Evolutionary conservation across 169 alveolate genomes (phyloP), one percentile per base, ranked within the genome.

Genomic region (Plasmodium coatneyi): DNA sequence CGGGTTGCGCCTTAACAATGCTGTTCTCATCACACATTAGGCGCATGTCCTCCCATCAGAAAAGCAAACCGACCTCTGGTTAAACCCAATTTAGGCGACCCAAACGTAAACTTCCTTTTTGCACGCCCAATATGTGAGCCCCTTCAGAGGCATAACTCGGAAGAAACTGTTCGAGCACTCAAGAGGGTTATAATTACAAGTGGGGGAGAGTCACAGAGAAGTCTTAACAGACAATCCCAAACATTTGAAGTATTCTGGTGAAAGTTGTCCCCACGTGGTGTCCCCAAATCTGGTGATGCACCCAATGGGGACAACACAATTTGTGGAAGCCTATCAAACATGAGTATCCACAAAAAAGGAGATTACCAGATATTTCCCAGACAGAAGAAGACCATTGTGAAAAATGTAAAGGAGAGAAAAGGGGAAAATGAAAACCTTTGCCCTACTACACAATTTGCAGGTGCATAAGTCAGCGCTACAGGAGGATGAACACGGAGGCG

Each of bases 401-500:
- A 41, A 78, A 41, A 49, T 78, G 52, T 78, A 39, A 19, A 36
- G 28, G 9, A 36, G 7, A 34, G 36, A 32, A 78, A 49, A 74
- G n/a, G n/a, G 22, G 80, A 86, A 86, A 86, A 86, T 86, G 93
- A 86, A 86, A 86, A 70, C 86, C 14, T 86, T 76, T 86, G 84
- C 93, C 43, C 32, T 86, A 34, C 80, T 86, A 76, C 70, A 86
- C 32, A 86, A 86, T 30, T 54, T 86, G 70, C 78, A 86, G 32
- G 84, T 41, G 34, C 43, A 86, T 36, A 76, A 52, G 1, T 49
- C 3, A 49, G 60, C 60, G 19, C 60, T 49, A 49, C 60, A 49
- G 60, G 60, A 49, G 80, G 71, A 36, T 22, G 41, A 86, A 54
- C 5, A 56, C 5, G 93, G 76, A 52, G 66, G 28, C 25, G 25